Evolutionary conservation across 306 rosid genomes (phyloP).

Genomic region (Nissolia schottii): DNA sequence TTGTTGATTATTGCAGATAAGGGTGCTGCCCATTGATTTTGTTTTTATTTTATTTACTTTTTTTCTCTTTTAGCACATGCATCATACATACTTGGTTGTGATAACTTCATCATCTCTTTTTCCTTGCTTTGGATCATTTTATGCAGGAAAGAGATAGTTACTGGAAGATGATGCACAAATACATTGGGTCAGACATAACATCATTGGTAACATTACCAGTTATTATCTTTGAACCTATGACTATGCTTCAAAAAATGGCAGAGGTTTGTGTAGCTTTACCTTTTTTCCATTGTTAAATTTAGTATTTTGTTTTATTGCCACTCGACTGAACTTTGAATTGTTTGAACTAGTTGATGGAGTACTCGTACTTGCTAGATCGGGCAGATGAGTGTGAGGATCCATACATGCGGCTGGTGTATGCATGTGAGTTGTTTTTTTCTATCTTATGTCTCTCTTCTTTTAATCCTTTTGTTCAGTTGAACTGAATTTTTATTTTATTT

Average conservation of each 20-base stretch:
- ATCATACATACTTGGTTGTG: neutral
- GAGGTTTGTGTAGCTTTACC: conserved; percentile 47
- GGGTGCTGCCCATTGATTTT: neutral
- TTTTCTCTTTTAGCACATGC: neutral
- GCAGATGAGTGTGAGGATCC: conserved; percentile 87
- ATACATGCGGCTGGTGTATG: conserved; percentile 56
- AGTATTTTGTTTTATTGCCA: neutral
- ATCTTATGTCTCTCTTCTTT: neutral
- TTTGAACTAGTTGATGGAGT: conserved; percentile 67
- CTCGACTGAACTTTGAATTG: neutral
- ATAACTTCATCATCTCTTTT: neutral
- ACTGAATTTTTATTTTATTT: neutral
- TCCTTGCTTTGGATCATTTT: neutral
- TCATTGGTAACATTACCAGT: conserved; percentile 85
- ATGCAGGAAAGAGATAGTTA: conserved; percentile 68
- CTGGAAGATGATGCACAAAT: conserved; percentile 78
- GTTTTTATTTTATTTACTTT: neutral
- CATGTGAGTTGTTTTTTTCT: conserved; percentile 39
- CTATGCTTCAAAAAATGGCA: conserved; percentile 80
- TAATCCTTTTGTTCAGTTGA: neutral
- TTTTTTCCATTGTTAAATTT: neutral
- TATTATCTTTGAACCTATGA: conserved; percentile 79
- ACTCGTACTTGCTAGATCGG: conserved; percentile 59
- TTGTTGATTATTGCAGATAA: neutral
- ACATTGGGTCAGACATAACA: conserved; percentile 72